These are phyloP conservation scores for Fusarium agapanthi DNA, from an alignment of 2,329 filamentous ascomycete species.

Conservation along the genomic window DNA sequence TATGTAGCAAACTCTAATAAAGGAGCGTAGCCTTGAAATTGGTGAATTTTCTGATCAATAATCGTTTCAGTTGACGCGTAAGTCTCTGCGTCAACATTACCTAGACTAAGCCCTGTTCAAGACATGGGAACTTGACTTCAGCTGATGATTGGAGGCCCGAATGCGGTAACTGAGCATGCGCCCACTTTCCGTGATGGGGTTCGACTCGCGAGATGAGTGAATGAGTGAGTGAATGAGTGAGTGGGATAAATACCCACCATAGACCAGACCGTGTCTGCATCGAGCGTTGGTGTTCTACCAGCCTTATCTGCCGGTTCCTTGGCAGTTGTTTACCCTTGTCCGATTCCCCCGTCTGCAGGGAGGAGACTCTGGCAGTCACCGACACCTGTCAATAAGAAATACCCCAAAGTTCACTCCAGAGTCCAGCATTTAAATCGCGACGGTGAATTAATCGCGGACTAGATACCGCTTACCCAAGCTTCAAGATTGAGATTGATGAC, in stretches of 20 bases:
- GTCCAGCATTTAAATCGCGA: not conserved
- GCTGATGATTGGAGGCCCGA: not conserved
- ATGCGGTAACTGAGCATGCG: slow-evolving; percentile 5
- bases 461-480: rapidly evolving
- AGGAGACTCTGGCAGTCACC: not conserved
- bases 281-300: not conserved
- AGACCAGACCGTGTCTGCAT: not conserved
- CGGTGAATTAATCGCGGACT: no score
- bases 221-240: not conserved
- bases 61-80: slow-evolving; percentile 1
- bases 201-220: not conserved
- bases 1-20: slow-evolving; percentile 7
- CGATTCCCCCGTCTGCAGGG: not conserved
- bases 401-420: not conserved
- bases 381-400: not conserved
- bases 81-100: not conserved
- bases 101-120: not conserved
- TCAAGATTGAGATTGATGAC: not conserved
- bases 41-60: not conserved
- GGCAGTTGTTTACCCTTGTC: not conserved
- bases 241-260: not conserved
- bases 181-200: not conserved
- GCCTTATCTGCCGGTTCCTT: not conserved
- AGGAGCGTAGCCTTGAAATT: not conserved
- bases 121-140: not conserved